phyloP scores from a whole-genome alignment of 768 basidiomycete genomes.

The Tylopilus intermedius region DNA sequence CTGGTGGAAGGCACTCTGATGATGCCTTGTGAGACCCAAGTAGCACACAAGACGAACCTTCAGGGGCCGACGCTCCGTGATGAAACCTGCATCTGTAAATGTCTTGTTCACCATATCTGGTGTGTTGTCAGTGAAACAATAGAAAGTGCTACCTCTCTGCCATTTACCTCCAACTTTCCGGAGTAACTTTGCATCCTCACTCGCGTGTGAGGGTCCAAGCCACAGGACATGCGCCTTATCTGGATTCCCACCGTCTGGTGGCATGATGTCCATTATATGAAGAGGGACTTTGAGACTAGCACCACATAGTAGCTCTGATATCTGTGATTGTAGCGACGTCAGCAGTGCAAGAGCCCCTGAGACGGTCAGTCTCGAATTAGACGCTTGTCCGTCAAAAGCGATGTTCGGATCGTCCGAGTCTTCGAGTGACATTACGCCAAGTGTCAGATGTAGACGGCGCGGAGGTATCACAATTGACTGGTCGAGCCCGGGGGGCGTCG shows the following conservation, averaged over 20 bases:
- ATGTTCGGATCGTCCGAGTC: slow-evolving; percentile 9
- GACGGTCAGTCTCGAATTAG: slow-evolving; percentile 28
- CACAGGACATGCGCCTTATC: slow-evolving; percentile 53
- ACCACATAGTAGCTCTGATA: slow-evolving; percentile 38
- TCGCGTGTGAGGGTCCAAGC: slow-evolving; percentile 41
- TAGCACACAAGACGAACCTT: slow-evolving; percentile 34
- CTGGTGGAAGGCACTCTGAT: slow-evolving; percentile 19
- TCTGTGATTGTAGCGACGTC: slow-evolving; percentile 30
- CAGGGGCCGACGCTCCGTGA: slow-evolving; percentile 44
- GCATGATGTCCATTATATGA: slow-evolving; percentile 47
- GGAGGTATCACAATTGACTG: slow-evolving; percentile 50
- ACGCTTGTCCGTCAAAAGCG: not conserved
- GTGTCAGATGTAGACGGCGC: slow-evolving; percentile 63
- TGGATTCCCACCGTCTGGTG: slow-evolving; percentile 32
- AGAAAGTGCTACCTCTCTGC: not conserved
- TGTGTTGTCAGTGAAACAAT: slow-evolving; percentile 4
- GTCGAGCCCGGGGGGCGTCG: slow-evolving; percentile 51
- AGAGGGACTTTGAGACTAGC: slow-evolving; percentile 38
- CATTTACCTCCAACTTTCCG: slow-evolving; percentile 33
- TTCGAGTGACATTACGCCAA: slow-evolving; percentile 67
- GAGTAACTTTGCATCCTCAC: slow-evolving; percentile 29
- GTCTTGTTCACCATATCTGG: slow-evolving; percentile 39
- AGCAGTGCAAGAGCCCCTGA: slow-evolving; percentile 42
- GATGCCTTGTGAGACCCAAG: not conserved
- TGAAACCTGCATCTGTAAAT: slow-evolving; percentile 40